Evolutionary conservation across 805 yeast species (phyloP).

Genomic region (Kazachstania taianensis): DNA sequence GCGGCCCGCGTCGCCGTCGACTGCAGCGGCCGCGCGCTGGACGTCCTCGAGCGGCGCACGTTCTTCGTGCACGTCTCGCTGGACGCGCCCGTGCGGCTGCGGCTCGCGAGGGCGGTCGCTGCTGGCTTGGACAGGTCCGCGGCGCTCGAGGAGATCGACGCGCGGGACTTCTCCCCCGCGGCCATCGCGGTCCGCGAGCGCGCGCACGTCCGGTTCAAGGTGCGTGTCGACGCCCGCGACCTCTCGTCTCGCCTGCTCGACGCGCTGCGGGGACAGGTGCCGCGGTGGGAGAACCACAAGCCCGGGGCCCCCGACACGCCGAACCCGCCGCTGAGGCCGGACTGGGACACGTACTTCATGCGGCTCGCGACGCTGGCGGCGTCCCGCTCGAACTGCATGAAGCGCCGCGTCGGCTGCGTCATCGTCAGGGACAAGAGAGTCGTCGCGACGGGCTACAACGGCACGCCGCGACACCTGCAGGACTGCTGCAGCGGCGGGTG

Average conservation of each 20-base stretch:
- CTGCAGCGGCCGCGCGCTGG: conserved; percentile 33
- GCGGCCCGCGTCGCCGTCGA: conserved; percentile 47
- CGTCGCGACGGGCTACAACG: conserved; percentile 94
- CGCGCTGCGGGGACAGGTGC: conserved; percentile 9
- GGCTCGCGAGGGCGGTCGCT: conserved; percentile 27
- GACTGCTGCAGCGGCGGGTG: conserved; percentile 98
- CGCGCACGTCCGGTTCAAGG: conserved; percentile 18
- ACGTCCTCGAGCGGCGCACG: conserved; percentile 54
- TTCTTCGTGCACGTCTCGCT: conserved; percentile 72
- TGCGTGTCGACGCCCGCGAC: conserved; percentile 4
- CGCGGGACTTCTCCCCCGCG: conserved; percentile 12
- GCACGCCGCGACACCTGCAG: conserved; percentile 80
- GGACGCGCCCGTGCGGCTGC: conserved; percentile 55
- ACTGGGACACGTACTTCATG: conserved; percentile 97
- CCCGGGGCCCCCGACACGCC: conserved; percentile 8
- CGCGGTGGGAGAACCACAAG: conserved; percentile 11
- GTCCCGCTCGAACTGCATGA: conserved; percentile 89
- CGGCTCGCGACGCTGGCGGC: conserved; percentile 88
- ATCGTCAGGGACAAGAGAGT: conserved; percentile 78
- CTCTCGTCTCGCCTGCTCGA: conserved; percentile 5
- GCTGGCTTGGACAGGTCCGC: neutral
- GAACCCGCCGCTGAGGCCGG: conserved; percentile 49
- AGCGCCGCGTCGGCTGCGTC: conserved; percentile 93
- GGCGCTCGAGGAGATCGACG: conserved; percentile 14
- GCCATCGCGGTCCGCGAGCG: conserved; percentile 17